phyloP scores from a whole-genome alignment of 306 rosid genomes.

The Quercus gilva region DNA sequence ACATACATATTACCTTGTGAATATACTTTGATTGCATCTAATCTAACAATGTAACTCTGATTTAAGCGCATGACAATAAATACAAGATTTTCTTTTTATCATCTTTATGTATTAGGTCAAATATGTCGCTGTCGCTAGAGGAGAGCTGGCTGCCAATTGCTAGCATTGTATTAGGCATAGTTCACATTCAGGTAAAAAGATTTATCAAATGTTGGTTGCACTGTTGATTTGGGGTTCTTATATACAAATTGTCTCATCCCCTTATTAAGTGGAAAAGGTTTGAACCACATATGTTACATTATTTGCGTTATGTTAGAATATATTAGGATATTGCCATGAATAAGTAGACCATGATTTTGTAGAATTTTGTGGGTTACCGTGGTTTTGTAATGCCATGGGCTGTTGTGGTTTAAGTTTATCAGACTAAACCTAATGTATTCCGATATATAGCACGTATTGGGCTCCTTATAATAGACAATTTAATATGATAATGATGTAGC shows the following conservation, averaged over 20 bases:
- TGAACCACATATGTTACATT: neutral
- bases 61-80: neutral
- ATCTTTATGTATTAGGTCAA: conserved; percentile 52
- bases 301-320: too few relatives aligned
- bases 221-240: neutral
- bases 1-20: neutral
- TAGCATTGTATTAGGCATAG: conserved; percentile 77
- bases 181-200: conserved; percentile 80
- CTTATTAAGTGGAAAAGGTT: neutral
- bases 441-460: too few relatives aligned
- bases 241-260: neutral
- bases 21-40: neutral
- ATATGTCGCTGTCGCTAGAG: conserved; percentile 75
- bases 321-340: too few relatives aligned
- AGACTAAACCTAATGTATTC: too few relatives aligned
- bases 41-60: neutral
- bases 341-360: too few relatives aligned
- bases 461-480: too few relatives aligned
- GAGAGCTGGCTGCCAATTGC: conserved; percentile 96
- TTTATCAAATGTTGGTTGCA: neutral
- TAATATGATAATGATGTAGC: too few relatives aligned
- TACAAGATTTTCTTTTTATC: conserved; percentile 1
- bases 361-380: too few relatives aligned
- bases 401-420: too few relatives aligned
- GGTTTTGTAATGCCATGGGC: too few relatives aligned